Evolutionary conservation across 768 basidiomycete genomes (phyloP), one percentile per base, ranked within the genome.

Genomic region (Lactifluus hygrophoroides): DNA sequence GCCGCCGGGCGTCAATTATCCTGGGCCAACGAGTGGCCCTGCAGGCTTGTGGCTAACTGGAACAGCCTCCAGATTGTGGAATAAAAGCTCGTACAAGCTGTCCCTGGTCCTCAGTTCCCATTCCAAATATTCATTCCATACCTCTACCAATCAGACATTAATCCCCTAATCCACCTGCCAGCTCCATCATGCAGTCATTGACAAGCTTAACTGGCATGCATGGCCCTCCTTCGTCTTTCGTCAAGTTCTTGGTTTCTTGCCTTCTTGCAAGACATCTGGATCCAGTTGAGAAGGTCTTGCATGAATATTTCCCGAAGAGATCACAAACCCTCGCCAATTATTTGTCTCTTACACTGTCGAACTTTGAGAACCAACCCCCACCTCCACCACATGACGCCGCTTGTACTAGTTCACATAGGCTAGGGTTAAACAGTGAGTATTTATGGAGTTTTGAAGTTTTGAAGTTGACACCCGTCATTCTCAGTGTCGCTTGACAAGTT

Each of bases 391-490:
- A 58, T 28, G 43, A 52, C 7, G 57, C 37, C 19, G 28, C 45
- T 10, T 58, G 51, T 23, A 52, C 13, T n/a, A 57, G 16, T 23
- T 51, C 59, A 17, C 44, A 37, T 30, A 56, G 59, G 34, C 27
- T 60, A 19, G 59, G 59, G 1, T 28, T 60, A 23, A 60, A 60
- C 37, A 46, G 59, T 60, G 35, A 44, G 59, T 51, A n/a, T 46
- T 19, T 23, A 21, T 19, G 14, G 8, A 32, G 10, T 17, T 37
- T 46, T 32, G 19, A 27, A 17, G 9, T 44, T 17, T 10, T 9
- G 19, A 8, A 16, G 10, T 19, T 40, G 34, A 60, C 34, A 32
- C 11, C 14, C 8, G 11, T 27, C 30, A 16, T 27, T 13, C 34
- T 25, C 21, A 60, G 59, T 60, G 59, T 56, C 46, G 11, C 48